phyloP scores from a whole-genome alignment of 2,329 filamentous ascomycete species.

The Sphaceloma murrayae region DNA sequence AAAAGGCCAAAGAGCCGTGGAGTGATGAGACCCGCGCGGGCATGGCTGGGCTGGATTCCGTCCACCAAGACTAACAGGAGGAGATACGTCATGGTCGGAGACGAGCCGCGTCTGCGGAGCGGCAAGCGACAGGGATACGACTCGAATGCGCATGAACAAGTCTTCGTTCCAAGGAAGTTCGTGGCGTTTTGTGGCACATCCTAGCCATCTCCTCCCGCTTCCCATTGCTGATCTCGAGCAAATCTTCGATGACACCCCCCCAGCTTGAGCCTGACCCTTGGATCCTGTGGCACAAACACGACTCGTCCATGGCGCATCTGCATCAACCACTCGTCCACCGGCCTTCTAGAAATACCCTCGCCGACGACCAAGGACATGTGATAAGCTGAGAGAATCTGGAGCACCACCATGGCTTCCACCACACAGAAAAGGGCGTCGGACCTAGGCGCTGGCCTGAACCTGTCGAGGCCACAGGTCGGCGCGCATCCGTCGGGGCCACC shows the following conservation, averaged over 20 bases:
- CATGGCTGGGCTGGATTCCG: slow-evolving; percentile 14
- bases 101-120: slow-evolving; percentile 6
- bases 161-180: slow-evolving; percentile 13
- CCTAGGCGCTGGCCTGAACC: slow-evolving; percentile 35
- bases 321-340: background rate
- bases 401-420: slow-evolving; percentile 1
- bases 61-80: slow-evolving; percentile 7
- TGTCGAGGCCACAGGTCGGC: slow-evolving; percentile 28
- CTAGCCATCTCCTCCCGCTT: slow-evolving; percentile 1
- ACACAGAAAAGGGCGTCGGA: slow-evolving; percentile 25
- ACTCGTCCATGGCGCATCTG: slow-evolving; percentile 2
- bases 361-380: too few relatives aligned
- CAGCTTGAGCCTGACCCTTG: background rate
- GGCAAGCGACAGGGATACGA: slow-evolving; percentile 6
- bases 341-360: slow-evolving; percentile 1
- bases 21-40: slow-evolving; percentile 8
- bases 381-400: too few relatives aligned
- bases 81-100: slow-evolving; percentile 11
- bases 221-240: background rate
- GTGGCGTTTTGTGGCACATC: slow-evolving; percentile 9
- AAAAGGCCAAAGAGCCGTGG: too few relatives aligned
- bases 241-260: slow-evolving; percentile 16
- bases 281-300: slow-evolving; percentile 4
- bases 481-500: slow-evolving; percentile 36
- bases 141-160: background rate